These are phyloP conservation scores for Colletotrichum sp. DNA, from an alignment of 2,329 filamentous ascomycete genomes.

Conservation along the genomic window DNA sequence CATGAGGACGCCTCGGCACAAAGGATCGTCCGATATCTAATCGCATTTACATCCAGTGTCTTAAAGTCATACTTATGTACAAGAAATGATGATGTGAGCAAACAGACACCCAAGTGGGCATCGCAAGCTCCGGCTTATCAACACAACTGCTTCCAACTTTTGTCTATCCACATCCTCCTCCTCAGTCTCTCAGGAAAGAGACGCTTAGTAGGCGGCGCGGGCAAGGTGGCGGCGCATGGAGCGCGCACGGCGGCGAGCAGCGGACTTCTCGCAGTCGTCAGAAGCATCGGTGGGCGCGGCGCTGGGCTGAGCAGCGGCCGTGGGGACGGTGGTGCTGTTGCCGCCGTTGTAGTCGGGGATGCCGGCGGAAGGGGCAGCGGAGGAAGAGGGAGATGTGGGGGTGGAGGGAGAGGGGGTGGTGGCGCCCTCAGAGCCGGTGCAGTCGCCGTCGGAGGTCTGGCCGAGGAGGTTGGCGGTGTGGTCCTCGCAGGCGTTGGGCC, in stretches of 20 bases:
- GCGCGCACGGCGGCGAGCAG: slow-evolving; percentile 15
- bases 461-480: slow-evolving; percentile 40
- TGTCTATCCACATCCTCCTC: background rate
- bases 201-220: slow-evolving; percentile 1
- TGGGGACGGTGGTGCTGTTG: slow-evolving; percentile 7
- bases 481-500: slow-evolving; percentile 39
- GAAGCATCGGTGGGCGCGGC: background rate
- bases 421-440: slow-evolving; percentile 29
- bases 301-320: background rate
- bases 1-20: slow-evolving; percentile 4
- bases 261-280: slow-evolving; percentile 7
- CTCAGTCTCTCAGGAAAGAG: too few species aligned
- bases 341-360: slow-evolving; percentile 17
- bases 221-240: slow-evolving; percentile 7
- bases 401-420: slow-evolving; percentile 9
- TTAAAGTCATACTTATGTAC: slow-evolving; percentile 18
- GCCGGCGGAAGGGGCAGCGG: slow-evolving; percentile 18
- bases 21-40: background rate
- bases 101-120: background rate
- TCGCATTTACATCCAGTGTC: slow-evolving; percentile 19
- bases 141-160: background rate
- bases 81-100: background rate
- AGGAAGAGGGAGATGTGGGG: background rate
- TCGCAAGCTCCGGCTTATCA: background rate
- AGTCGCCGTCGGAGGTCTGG: slow-evolving; percentile 38